phyloP scores from a whole-genome alignment of 352 stramenopile species.

The Phytophthora idaei region DNA sequence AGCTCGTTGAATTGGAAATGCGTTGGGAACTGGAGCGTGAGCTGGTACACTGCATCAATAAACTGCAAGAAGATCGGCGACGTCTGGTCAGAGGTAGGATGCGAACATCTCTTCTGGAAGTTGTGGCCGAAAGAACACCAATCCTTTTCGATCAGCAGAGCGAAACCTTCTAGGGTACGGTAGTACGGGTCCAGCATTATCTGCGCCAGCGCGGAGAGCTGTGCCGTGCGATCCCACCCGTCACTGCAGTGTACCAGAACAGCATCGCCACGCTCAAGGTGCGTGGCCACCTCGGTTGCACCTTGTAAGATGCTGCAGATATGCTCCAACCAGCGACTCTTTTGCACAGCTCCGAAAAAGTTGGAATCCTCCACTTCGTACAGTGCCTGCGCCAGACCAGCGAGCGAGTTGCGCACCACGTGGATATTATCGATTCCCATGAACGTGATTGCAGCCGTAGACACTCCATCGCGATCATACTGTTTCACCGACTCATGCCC shows the following conservation, averaged over 20 bases:
- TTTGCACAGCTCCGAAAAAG: conserved; percentile 86
- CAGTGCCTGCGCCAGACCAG: conserved; percentile 67
- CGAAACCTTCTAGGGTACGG: conserved; percentile 78
- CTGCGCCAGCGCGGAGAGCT: conserved; percentile 76
- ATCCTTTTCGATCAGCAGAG: conserved; percentile 86
- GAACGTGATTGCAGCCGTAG: conserved; percentile 82
- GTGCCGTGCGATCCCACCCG: conserved; percentile 84
- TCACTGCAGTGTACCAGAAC: conserved; percentile 88
- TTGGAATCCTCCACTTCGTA: conserved; percentile 89
- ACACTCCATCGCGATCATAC: conserved; percentile 76
- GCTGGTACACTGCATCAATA: conserved; percentile 97
- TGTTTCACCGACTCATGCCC: conserved; percentile 90
- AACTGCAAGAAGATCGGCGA: conserved; percentile 99
- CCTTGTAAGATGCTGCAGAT: conserved; percentile 81
- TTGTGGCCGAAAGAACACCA: conserved; percentile 91
- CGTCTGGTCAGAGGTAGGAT: conserved; percentile 91
- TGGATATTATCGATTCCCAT: conserved; percentile 92
- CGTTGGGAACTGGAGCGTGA: conserved; percentile 96
- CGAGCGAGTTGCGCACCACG: conserved; percentile 78
- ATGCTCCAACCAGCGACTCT: conserved; percentile 85
- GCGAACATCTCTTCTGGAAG: conserved; percentile 81
- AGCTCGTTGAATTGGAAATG: conserved; percentile 99
- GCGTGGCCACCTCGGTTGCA: conserved; percentile 71
- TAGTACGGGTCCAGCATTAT: conserved; percentile 89
- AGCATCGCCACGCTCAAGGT: conserved; percentile 77